These are phyloP conservation scores for Exobasidium rhododendri DNA, from an alignment of 1,284 basidiomycete species.

Conservation along the genomic window DNA sequence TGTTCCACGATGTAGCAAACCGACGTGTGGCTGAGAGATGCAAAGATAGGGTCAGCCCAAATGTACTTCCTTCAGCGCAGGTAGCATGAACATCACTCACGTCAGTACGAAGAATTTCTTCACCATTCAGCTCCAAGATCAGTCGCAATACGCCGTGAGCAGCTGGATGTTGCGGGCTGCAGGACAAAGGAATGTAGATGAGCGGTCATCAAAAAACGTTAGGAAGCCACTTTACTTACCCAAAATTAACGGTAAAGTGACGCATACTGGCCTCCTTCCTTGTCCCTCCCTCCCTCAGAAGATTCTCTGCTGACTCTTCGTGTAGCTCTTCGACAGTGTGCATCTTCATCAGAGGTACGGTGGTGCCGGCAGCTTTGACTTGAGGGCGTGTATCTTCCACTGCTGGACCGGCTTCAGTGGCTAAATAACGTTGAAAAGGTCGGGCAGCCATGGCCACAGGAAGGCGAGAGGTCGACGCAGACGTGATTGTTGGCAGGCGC, in stretches of 20 bases:
- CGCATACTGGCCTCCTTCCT: constrained; percentile 74
- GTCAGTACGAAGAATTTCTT: constrained; percentile 59
- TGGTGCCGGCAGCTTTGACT: constrained; percentile 24
- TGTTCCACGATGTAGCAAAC: constrained; percentile 91
- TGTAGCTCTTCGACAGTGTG: constrained; percentile 61
- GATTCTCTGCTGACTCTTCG: constrained; percentile 70
- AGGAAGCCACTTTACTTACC: constrained; percentile 13
- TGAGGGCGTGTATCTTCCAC: constrained; percentile 24
- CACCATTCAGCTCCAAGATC: constrained; percentile 96
- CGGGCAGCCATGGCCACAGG: background rate
- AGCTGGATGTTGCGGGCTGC: constrained; percentile 81
- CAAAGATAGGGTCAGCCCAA: constrained; percentile 67
- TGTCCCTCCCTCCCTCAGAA: constrained; percentile 71
- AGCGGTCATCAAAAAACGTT: constrained; percentile 2
- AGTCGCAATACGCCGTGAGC: constrained; percentile 97
- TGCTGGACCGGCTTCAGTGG: constrained; percentile 26
- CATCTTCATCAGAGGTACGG: constrained; percentile 28
- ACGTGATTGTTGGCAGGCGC: background rate
- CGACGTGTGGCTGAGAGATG: constrained; percentile 83
- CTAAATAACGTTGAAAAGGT: constrained; percentile 27
- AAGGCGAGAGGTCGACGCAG: background rate
- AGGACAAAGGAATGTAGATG: background rate
- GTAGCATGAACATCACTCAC: constrained; percentile 5
- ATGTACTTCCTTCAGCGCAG: constrained; percentile 62
- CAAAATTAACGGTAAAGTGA: constrained; percentile 56